Evolutionary conservation across 2,329 filamentous ascomycete genomes (phyloP), one percentile per base, ranked within the genome.

Genomic region (Atkinsonella texensis): DNA sequence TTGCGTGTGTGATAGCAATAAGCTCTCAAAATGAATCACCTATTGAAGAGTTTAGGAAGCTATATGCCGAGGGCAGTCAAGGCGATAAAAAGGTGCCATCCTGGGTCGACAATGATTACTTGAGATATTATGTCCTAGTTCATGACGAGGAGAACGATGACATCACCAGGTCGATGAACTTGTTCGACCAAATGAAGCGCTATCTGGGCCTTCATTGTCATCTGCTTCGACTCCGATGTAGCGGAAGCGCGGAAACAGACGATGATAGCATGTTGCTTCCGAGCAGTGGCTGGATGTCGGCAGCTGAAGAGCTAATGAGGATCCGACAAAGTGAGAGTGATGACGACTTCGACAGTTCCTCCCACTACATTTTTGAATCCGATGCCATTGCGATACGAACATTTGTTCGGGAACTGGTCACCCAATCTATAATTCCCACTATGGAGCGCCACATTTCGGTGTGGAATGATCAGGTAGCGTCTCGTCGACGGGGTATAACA

Each of bases 141-240:
- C 93, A 98, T 62, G 93, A 98, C 60, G 94, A 98, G 69, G 93
- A 98, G 63, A 83, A 82, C 55, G 91, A 95, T 62, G 90, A 98
- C 64, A 95, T 97, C 55, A 81, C 81, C 39, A 86, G 89, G 68
- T 95, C 90, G 12, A 91, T 91, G 67, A 80, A 83, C 17, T 74
- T 97, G 31, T 98, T 95, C 67, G 93, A 98, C 60, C 89, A 96
- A 67, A 98, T 98, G 94, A 98, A 97, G 69, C 83, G 93, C n/a
- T 89, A 96, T 68, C 88, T 98, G 57, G 93, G 93, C 1, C 73
- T 97, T 46, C 90, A 98, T 68, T 98, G 93, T 64, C 93, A 98
- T 68, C 75, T 98, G 11, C 74, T 98, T 35, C 77, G 94, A 56
- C 72, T 98, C 48, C 80, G 91, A 59, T 94, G 88, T 61, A 85